Evolutionary conservation across 1,284 basidiomycete genomes (phyloP), one percentile per base, ranked within the genome.

Genomic region (Agroathelia rolfsii): DNA sequence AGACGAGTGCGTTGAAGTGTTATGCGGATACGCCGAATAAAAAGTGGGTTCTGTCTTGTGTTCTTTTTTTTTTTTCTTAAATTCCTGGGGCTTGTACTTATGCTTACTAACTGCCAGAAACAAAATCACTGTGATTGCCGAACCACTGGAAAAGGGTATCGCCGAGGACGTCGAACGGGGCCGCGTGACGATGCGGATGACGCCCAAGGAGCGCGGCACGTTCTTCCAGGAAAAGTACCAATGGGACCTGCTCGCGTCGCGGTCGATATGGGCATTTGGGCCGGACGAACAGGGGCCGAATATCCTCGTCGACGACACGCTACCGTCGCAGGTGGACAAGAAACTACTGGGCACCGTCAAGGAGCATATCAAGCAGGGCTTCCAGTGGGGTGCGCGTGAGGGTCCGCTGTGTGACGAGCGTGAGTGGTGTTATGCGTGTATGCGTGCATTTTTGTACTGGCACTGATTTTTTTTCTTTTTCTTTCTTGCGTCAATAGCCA

Each of bases 181-280:
- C 19, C 76, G 79, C 32, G 85, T 97, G 34, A 84, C 80, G 36
- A 94, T 96, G 76, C 76, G 80, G 16, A 92, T 95, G 87, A 73
- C 86, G 3, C 72, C 85, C 25, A 95, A 95, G 59, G 88, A 95
- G 50, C 69, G 93, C 28, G 93, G 92, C 22, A 83, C 79, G 38
- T 89, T 92, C 63, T 95, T 97, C 58, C 79, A 95, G 58, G 80
- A 87, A 50, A 93, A 90, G 54, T 96, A 97, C 57, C 86, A 94
- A 39, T 99, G 95, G 95, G 95, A 99, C 62, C 56, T 97, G 49
- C 72, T 99, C 41, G 94, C 95, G 2, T 93, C 90, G 29, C 74
- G 95, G 38, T 96, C 93, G 49, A 94, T 99, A 61, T 99, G 95
- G 95, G 90, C 93, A n/a, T 99, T 98, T 59, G 95, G 95, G 14